A percentile compares a stretch with the other conserved stretches of the same genome.
Conservation (phyloP, 345 rosid species). For the Reutealis trisperma region DNA sequence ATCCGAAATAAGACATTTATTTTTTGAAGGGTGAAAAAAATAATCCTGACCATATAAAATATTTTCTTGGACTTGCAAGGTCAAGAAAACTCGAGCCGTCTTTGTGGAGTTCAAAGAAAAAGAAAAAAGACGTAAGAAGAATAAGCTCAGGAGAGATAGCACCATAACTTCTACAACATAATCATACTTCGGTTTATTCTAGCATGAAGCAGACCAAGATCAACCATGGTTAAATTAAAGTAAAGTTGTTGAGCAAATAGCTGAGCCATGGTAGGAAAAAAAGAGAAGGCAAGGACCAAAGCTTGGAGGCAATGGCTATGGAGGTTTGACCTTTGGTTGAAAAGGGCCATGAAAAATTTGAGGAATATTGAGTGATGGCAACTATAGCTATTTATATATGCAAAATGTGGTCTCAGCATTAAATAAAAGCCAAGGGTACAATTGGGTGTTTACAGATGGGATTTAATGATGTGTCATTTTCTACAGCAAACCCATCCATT, state of each 20-base stretch:
- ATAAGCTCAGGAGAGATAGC: conserved; percentile 78
- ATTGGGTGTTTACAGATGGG: conserved; percentile 18
- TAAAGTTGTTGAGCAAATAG: background rate
- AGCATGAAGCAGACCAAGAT: background rate
- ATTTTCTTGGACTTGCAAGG: conserved; percentile 60
- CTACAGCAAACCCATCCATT: background rate
- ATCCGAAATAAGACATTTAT: background rate
- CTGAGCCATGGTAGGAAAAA: conserved; percentile 2
- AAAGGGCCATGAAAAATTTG: conserved; percentile 21
- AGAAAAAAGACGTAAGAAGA: conserved; percentile 17
- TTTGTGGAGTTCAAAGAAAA: conserved; percentile 5
- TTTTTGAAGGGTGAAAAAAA: background rate
- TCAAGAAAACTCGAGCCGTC: conserved; percentile 60
- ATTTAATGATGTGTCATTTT: conserved; percentile 33
- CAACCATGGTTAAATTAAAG: background rate
- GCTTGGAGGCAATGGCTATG: background rate
- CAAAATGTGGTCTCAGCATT: background rate
- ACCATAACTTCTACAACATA: conserved; percentile 29
- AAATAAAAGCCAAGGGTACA: conserved; percentile 25
- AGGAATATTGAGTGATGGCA: conserved; percentile 6
- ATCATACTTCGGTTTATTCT: background rate
- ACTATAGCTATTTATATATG: conserved; percentile 9
- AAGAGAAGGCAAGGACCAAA: background rate
- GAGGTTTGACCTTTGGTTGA: conserved; percentile 6
- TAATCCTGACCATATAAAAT: rapidly evolving